Percentiles rank a stretch among this genome's conserved stretches.
These are phyloP conservation scores for Phaffia rhodozyma DNA, from an alignment of 1,284 basidiomycete genomes.

Conservation along the genomic window DNA sequence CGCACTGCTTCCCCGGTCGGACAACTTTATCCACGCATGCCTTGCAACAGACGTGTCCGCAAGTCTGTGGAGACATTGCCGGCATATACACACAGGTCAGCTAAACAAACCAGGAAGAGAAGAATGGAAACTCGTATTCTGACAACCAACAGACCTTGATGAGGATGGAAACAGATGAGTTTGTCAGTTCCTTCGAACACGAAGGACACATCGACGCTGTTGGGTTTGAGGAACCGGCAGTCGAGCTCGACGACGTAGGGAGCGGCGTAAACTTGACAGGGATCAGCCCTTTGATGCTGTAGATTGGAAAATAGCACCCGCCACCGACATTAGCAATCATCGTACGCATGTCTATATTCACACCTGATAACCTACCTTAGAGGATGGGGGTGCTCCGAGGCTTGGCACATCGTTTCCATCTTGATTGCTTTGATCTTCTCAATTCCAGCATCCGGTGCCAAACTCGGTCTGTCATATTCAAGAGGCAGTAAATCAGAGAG, in stretches of 20 bases:
- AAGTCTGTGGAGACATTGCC: slow-evolving; percentile 46
- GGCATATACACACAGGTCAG: too few species aligned
- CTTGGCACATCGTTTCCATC: slow-evolving; percentile 71
- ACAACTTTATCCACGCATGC: slow-evolving; percentile 73
- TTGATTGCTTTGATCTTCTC: slow-evolving; percentile 62
- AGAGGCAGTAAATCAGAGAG: not conserved
- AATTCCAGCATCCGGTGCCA: slow-evolving; percentile 62
- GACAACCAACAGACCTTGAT: slow-evolving; percentile 19
- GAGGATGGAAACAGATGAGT: slow-evolving; percentile 60
- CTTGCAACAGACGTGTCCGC: slow-evolving; percentile 76
- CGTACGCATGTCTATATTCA: too few species aligned
- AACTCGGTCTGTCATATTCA: slow-evolving; percentile 42
- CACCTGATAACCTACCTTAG: slow-evolving; percentile 46
- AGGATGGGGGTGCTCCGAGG: slow-evolving; percentile 57
- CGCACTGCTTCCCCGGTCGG: slow-evolving; percentile 58
- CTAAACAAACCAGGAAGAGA: not conserved
- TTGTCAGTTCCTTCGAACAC: slow-evolving; percentile 74
- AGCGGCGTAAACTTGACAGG: slow-evolving; percentile 40
- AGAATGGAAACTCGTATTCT: not conserved
- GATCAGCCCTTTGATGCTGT: slow-evolving; percentile 24
- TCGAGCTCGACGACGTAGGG: slow-evolving; percentile 34
- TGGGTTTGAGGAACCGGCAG: slow-evolving; percentile 38
- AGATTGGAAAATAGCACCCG: too few species aligned
- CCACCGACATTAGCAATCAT: too few species aligned
- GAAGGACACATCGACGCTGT: slow-evolving; percentile 63